Evolutionary conservation across 1,284 basidiomycete genomes (phyloP), one percentile per base, ranked within the genome.

Genomic region (Malassezia caprae): DNA sequence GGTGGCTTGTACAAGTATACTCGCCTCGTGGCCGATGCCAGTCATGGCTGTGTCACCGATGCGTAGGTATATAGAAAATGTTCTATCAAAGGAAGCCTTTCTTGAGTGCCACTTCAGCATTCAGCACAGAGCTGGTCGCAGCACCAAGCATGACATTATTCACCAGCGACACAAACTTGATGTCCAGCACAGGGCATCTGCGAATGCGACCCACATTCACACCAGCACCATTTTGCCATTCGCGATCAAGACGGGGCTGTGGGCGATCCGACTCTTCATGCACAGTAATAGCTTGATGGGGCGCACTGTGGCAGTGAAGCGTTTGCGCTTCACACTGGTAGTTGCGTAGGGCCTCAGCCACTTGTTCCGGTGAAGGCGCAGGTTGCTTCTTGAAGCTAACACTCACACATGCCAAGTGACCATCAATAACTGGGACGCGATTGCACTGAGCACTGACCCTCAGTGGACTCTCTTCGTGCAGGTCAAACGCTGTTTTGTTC

Each of bases 141-240:
- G 93, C 93, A 7, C 94, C 93, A 63, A 98, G 88, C 67, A 85
- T 85, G 60, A 96, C 91, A 72, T 98, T 98, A 77, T 96, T 94
- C 59, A 85, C 82, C 55, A 99, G 79, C 42, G 90, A 87, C 37
- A 96, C 87, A 75, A 98, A 96, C 54, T 73, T 74, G 61, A 74
- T 68, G 76, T 98, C 94, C 53, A 98, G 76, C 23, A 98, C 90
- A 32, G 82, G 80, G 75, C 91, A 96, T 73, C 89, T 83, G 53
- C 94, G 80, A 11, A 99, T 84, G 50, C 94, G 79, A 0, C 94
- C 94, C 1, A 98, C 93, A 49, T 82, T 84, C 51, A 96, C 89
- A 21, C 90, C 88, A 1, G 91, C 88, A 4, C 94, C 94, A 49
- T 87, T 82, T 78, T 96, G 87, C 73, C 84, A 85, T 75, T 91